phyloP scores from a whole-genome alignment of 805 yeast species.

The Yarrowia deformans region DNA sequence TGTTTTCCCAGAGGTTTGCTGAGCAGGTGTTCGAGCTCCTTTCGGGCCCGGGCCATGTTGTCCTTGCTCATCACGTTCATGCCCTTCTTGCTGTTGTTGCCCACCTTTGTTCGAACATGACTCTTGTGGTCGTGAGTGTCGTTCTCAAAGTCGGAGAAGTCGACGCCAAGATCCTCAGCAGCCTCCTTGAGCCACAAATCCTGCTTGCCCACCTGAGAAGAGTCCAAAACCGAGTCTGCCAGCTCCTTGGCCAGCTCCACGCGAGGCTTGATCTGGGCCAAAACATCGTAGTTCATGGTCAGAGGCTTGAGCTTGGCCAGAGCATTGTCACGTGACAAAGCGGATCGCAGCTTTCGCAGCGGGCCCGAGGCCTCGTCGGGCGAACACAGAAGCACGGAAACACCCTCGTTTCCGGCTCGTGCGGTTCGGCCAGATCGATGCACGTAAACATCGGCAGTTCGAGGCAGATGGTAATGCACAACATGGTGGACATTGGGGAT shows the following conservation, averaged over 20 bases:
- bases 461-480: slow-evolving; percentile 92
- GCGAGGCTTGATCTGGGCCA: slow-evolving; percentile 74
- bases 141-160: slow-evolving; percentile 62
- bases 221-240: slow-evolving; percentile 72
- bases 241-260: slow-evolving; percentile 72
- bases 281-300: slow-evolving; percentile 77
- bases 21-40: slow-evolving; percentile 62
- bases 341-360: slow-evolving; percentile 70
- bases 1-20: slow-evolving; percentile 62
- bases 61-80: slow-evolving; percentile 50
- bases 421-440: slow-evolving; percentile 99
- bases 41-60: slow-evolving; percentile 57
- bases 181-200: slow-evolving; percentile 86
- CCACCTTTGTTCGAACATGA: slow-evolving; percentile 26
- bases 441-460: slow-evolving; percentile 91
- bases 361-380: slow-evolving; percentile 95
- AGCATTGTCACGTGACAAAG: slow-evolving; percentile 57
- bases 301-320: slow-evolving; percentile 59
- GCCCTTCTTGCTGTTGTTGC: slow-evolving; percentile 47
- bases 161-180: slow-evolving; percentile 91
- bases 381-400: slow-evolving; percentile 89
- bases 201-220: slow-evolving; percentile 59
- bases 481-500: slow-evolving; percentile 91
- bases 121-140: slow-evolving; percentile 39
- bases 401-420: slow-evolving; percentile 91